Evolutionary conservation across 2,329 filamentous ascomycete species (phyloP).

Genomic region (Whalleya microplaca): DNA sequence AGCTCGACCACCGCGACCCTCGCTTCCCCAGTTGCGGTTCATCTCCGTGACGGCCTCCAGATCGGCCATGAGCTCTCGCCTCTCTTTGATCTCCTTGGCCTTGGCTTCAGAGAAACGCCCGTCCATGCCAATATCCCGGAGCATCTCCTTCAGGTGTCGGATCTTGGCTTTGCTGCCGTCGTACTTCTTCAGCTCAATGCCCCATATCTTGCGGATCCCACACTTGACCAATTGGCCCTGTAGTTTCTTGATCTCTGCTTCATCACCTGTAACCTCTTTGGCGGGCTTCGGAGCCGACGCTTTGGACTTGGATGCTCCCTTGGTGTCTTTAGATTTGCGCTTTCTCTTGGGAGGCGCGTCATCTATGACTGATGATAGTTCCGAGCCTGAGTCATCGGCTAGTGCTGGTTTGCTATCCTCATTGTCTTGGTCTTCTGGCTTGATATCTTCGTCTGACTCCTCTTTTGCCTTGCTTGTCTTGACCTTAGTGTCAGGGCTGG

Average conservation of each 20-base stretch:
- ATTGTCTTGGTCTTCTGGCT: slow-evolving; percentile 38
- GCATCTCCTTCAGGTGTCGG: slow-evolving; percentile 75
- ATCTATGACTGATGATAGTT: slow-evolving; percentile 78
- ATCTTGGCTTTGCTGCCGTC: slow-evolving; percentile 80
- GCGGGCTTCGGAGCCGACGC: slow-evolving; percentile 38
- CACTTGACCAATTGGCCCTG: slow-evolving; percentile 89
- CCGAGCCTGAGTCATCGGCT: slow-evolving; percentile 41
- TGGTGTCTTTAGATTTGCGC: slow-evolving; percentile 52
- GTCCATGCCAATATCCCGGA: slow-evolving; percentile 83
- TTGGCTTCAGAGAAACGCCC: slow-evolving; percentile 86
- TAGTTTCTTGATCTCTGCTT: slow-evolving; percentile 83
- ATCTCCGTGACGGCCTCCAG: slow-evolving; percentile 84
- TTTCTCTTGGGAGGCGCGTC: slow-evolving; percentile 65
- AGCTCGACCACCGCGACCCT: slow-evolving; percentile 41
- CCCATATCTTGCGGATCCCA: slow-evolving; percentile 91
- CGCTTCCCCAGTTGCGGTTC: slow-evolving; percentile 74
- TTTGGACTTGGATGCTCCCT: slow-evolving; percentile 48
- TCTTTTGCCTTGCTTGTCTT: slow-evolving; percentile 37
- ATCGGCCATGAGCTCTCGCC: slow-evolving; percentile 81
- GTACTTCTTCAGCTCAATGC: slow-evolving; percentile 76
- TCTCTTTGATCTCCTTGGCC: slow-evolving; percentile 84
- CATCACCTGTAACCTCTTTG: slow-evolving; percentile 58
- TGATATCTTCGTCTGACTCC: slow-evolving; percentile 41
- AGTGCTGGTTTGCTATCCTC: slow-evolving; percentile 24
- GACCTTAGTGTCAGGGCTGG: slow-evolving; percentile 2